Evolutionary conservation across 2,329 filamentous ascomycete species (phyloP).

Genomic region (Colletotrichum agaves): DNA sequence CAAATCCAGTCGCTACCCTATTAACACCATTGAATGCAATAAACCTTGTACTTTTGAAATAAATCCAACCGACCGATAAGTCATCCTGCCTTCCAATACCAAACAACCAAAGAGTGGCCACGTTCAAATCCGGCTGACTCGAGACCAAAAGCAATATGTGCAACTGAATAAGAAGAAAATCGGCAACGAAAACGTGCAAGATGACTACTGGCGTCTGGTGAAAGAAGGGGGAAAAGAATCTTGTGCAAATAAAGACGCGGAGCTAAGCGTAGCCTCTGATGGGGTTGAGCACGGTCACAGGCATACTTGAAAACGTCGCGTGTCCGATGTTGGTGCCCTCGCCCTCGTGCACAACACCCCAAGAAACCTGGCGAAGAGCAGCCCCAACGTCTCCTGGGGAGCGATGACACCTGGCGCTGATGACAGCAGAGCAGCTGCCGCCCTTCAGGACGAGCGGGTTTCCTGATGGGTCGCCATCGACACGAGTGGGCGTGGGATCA

Average conservation of each 20-base stretch:
- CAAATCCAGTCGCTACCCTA: background rate
- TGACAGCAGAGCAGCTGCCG: constrained; percentile 63
- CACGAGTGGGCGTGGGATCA: constrained; percentile 47
- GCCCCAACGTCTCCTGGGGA: constrained; percentile 46
- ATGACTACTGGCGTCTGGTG: background rate
- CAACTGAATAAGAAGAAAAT: background rate
- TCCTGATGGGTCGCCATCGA: constrained; percentile 50
- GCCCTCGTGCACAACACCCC: constrained; percentile 58
- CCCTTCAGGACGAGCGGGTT: constrained; percentile 61
- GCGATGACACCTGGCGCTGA: constrained; percentile 61
- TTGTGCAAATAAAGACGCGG: background rate
- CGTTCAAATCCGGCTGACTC: background rate
- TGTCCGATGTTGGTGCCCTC: constrained; percentile 53
- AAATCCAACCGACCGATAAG: background rate
- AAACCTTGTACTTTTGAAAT: background rate
- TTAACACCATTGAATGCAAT: constrained; percentile 28
- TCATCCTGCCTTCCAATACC: background rate
- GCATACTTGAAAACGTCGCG: constrained; percentile 56
- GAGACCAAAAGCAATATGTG: constrained; percentile 13
- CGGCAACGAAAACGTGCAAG: background rate
- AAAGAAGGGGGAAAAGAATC: background rate
- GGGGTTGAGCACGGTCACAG: constrained; percentile 47
- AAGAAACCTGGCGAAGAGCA: constrained; percentile 52
- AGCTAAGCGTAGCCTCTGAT: constrained; percentile 51
- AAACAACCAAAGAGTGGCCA: background rate